Percentiles rank a stretch among this genome's conserved stretches.
phyloP scores from a whole-genome alignment of 2,329 filamentous ascomycete genomes.

The Phoma sp. region DNA sequence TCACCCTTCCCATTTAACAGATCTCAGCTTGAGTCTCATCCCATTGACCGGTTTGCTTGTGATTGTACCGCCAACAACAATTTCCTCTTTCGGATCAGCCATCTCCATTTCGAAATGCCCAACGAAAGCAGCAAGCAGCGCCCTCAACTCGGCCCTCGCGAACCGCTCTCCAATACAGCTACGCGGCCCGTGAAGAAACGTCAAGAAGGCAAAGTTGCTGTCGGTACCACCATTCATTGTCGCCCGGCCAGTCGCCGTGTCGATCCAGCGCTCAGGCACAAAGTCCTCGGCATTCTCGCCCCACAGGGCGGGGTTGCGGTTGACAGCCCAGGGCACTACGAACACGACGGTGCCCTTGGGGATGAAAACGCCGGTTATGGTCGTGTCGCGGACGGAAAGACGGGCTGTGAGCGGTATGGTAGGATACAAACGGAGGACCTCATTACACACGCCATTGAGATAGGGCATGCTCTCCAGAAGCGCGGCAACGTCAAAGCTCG shows the following conservation, averaged over 20 bases:
- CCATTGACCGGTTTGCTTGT: conserved; percentile 49
- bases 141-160: conserved; percentile 47
- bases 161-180: conserved; percentile 50
- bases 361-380: conserved; percentile 43
- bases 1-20: conserved; percentile 27
- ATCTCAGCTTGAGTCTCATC: conserved; percentile 44
- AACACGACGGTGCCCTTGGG: conserved; percentile 50
- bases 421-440: conserved; percentile 48
- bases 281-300: conserved; percentile 51
- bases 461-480: conserved; percentile 54
- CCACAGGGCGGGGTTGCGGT: conserved; percentile 52
- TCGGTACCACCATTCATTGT: conserved; percentile 50
- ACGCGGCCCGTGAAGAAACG: conserved; percentile 53
- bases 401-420: conserved; percentile 47
- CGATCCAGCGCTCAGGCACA: conserved; percentile 55
- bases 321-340: conserved; percentile 52
- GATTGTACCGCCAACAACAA: conserved; percentile 43
- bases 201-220: conserved; percentile 51
- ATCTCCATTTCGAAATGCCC: conserved; percentile 44
- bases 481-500: conserved; percentile 37
- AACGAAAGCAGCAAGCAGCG: conserved; percentile 45
- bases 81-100: conserved; percentile 38
- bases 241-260: conserved; percentile 42
- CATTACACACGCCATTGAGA: conserved; percentile 56
- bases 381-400: conserved; percentile 40